Base-by-base conservation (phyloP, 768 basidiomycete genomes). In the Phaeotremella skinneri region DNA sequence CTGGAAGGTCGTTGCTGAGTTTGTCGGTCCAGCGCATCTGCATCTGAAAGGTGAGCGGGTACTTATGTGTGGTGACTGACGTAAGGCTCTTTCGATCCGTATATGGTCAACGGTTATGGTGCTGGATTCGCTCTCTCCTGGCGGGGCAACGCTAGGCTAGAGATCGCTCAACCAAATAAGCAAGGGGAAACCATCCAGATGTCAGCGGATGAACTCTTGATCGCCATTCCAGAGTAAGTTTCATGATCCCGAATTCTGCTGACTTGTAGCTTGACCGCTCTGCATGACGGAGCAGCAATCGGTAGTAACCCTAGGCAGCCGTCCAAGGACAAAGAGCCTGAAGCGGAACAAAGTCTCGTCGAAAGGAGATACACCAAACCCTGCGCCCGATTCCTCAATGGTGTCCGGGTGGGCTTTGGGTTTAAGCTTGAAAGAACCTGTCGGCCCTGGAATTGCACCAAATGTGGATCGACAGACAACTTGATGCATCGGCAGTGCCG, bases 101-200 rank as follows among this genome's bases (percentile, higher is more conserved):
- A 91, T 67, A 78, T 81, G 26, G 79, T 89, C 13, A 76, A 80
- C 34, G 86, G 84, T 21, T 78, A 81, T 53, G 93, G 91, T 2
- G 87, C 91, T 29, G 93, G 93, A 1, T 93, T 96, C 72, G 87
- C 86, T 7, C 80, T 94, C 16, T 85, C 86, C 39, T 96, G 89
- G 88, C 81, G 83, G 69, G 90, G 90, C 52, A 81, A 83, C 66
- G 85, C 91, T 3, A 82, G 82, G 49, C 78, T 93, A 47, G 79
- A 82, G 1, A 83, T 96, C 53, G 88, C 85, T 16, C 82, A 85
- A 56, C 80, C 80, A 49, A 91, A 92, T 70, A 79, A 81, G 21
- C 84, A 90, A 63, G 79, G 79, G 42, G 92, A 97, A 72, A 78
- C 91, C 23, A 81, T 92, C 27, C 91, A 97, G 79, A 83, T 96